Conservation (phyloP, 164 flowering plant species). For the Tinospora cordifolia region DNA sequence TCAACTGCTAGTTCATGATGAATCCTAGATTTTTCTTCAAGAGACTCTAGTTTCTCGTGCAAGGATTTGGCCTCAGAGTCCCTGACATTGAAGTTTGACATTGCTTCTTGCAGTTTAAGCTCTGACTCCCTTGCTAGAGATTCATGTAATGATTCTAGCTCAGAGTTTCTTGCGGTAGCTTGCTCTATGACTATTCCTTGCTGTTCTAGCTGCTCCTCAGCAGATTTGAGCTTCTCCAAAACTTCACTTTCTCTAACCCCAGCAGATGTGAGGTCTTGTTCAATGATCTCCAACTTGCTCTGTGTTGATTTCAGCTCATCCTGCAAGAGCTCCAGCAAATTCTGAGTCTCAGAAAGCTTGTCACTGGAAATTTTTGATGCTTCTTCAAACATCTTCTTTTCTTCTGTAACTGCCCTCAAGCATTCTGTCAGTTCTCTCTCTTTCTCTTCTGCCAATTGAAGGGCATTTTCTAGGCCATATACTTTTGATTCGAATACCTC, state of each 20-base stretch:
- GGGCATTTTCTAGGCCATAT: slow-evolving; percentile 52
- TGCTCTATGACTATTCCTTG: slow-evolving; percentile 41
- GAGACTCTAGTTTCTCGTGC: slow-evolving; percentile 35
- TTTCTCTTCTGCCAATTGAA: slow-evolving; percentile 48
- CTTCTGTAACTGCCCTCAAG: slow-evolving; percentile 39
- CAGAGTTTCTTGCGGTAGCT: slow-evolving; percentile 39
- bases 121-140: slow-evolving; percentile 48
- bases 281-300: slow-evolving; percentile 45
- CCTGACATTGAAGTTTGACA: slow-evolving; percentile 30
- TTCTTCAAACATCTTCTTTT: slow-evolving; percentile 50
- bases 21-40: slow-evolving; percentile 41
- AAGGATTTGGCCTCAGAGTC: slow-evolving; percentile 49
- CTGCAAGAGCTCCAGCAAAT: slow-evolving; percentile 37
- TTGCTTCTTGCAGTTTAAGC: slow-evolving; percentile 49
- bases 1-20: slow-evolving; percentile 42
- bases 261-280: slow-evolving; percentile 44
- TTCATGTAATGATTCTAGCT: slow-evolving; percentile 48
- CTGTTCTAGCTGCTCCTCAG: slow-evolving; percentile 49
- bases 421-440: slow-evolving; percentile 50
- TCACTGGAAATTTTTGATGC: slow-evolving; percentile 26
- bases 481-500: slow-evolving; percentile 46
- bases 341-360: slow-evolving; percentile 61
- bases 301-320: slow-evolving; percentile 45
- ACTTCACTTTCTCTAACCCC: slow-evolving; percentile 49
- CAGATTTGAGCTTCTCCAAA: slow-evolving; percentile 55